phyloP scores from a whole-genome alignment of 2,329 filamentous ascomycete genomes.

The Aspergillus melleus region DNA sequence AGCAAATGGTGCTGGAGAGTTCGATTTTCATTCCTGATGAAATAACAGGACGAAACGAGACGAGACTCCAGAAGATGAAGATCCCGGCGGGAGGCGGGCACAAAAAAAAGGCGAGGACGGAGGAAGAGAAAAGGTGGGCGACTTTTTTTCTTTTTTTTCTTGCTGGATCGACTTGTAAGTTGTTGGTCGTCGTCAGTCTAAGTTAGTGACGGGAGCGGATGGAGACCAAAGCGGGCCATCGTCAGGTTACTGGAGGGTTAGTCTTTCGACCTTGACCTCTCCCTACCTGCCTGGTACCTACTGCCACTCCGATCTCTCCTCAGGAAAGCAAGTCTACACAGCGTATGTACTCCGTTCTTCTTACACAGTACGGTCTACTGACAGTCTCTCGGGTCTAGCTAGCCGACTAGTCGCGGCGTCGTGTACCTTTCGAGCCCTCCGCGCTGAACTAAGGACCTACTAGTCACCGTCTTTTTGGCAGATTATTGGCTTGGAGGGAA shows the following conservation, averaged over 20 bases:
- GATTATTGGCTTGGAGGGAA: constrained; percentile 10
- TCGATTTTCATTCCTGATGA: background rate
- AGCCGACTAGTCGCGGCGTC: constrained; percentile 3
- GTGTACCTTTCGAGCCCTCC: constrained; percentile 2
- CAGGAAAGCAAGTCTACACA: no score
- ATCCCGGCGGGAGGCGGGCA: background rate
- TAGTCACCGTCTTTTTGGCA: background rate
- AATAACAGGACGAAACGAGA: background rate
- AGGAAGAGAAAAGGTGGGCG: background rate
- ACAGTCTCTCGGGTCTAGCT: background rate
- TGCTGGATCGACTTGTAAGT: constrained; percentile 16
- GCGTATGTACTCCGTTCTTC: no score
- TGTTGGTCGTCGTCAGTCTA: constrained; percentile 13
- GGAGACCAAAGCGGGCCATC: constrained; percentile 9
- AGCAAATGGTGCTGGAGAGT: background rate
- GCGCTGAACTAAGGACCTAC: background rate
- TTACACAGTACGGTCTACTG: no score
- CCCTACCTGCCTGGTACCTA: background rate
- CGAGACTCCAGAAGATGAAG: background rate
- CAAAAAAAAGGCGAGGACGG: background rate
- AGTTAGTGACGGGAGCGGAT: constrained; percentile 9
- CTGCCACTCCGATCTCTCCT: background rate
- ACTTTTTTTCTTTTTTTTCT: background rate
- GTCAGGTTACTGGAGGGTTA: background rate
- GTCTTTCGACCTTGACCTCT: background rate